These are phyloP conservation scores for Podospora tetraspora DNA, from an alignment of 495 filamentous ascomycete species.

Conservation along the genomic window DNA sequence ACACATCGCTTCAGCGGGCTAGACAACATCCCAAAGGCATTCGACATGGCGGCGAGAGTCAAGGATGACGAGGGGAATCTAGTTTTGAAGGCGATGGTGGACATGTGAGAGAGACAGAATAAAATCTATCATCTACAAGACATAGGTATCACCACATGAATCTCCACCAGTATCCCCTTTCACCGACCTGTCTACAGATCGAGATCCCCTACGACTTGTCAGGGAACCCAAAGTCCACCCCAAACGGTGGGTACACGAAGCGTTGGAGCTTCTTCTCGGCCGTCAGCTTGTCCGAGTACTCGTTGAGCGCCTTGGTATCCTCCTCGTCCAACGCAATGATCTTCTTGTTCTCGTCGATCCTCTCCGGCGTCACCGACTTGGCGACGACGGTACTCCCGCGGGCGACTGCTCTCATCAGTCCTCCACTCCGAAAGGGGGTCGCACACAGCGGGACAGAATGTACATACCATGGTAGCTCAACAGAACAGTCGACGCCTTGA, in stretches of 20 bases:
- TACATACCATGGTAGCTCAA: conserved; percentile 69
- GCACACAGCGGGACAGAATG: neutral
- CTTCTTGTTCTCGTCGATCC: conserved; percentile 67
- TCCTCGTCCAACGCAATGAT: conserved; percentile 60
- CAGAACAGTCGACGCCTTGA: conserved; percentile 57
- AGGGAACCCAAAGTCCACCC: conserved; percentile 70
- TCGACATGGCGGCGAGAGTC: conserved; percentile 47
- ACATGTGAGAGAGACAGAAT: conserved; percentile 29
- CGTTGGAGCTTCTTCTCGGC: conserved; percentile 58
- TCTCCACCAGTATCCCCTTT: neutral
- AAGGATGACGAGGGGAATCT: conserved; percentile 49
- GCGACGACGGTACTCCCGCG: conserved; percentile 69
- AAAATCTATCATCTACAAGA: neutral
- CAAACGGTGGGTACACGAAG: conserved; percentile 76
- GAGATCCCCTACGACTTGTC: conserved; percentile 50
- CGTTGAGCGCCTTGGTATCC: conserved; percentile 60
- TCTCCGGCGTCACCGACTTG: conserved; percentile 70
- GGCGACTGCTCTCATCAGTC: conserved; percentile 46
- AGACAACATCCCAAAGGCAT: conserved; percentile 41
- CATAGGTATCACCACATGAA: neutral
- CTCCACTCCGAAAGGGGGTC: neutral
- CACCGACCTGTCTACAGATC: neutral
- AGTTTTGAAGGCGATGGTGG: conserved; percentile 51
- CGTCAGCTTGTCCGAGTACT: conserved; percentile 53
- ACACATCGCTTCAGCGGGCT: conserved; percentile 60